These are phyloP conservation scores for Scedosporium apiospermum DNA, from an alignment of 2,329 filamentous ascomycete genomes.

Conservation along the genomic window DNA sequence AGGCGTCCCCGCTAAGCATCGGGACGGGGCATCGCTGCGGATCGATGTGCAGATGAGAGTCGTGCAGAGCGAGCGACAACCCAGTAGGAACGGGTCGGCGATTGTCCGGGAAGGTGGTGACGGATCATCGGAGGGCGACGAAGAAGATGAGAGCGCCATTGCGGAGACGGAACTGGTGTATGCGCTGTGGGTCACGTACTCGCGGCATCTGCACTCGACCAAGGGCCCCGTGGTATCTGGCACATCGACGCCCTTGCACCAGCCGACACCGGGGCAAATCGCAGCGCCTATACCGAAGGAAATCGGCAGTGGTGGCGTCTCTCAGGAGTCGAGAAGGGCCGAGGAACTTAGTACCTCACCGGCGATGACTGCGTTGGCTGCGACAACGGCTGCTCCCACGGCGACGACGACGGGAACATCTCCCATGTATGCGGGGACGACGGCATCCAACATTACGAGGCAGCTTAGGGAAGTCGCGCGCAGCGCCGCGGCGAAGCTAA, in stretches of 20 bases:
- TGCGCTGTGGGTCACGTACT: constrained; percentile 96
- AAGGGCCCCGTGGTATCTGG: constrained; percentile 47
- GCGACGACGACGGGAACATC: not conserved
- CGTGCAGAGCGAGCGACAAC: constrained; percentile 74
- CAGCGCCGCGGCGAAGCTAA: constrained; percentile 44
- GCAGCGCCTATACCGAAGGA: constrained; percentile 7
- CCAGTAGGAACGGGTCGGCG: constrained; percentile 50
- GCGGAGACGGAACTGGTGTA: constrained; percentile 71
- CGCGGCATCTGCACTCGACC: constrained; percentile 75
- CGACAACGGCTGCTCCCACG: constrained; percentile 23
- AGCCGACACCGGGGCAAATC: constrained; percentile 67
- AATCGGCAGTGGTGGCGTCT: not conserved
- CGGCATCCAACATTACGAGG: constrained; percentile 40
- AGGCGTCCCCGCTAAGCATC: constrained; percentile 75
- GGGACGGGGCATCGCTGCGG: constrained; percentile 84
- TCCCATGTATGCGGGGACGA: constrained; percentile 14
- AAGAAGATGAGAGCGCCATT: constrained; percentile 23
- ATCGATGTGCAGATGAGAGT: constrained; percentile 96
- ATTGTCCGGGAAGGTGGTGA: constrained; percentile 50
- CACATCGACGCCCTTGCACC: constrained; percentile 61
- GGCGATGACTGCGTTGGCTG: constrained; percentile 42
- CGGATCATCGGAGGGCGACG: constrained; percentile 27
- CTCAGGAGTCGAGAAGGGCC: constrained; percentile 14
- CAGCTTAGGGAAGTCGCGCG: constrained; percentile 49
- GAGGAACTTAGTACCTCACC: not conserved